phyloP scores from a whole-genome alignment of 2,329 filamentous ascomycete species.

The Cladophialophora exuberans region DNA sequence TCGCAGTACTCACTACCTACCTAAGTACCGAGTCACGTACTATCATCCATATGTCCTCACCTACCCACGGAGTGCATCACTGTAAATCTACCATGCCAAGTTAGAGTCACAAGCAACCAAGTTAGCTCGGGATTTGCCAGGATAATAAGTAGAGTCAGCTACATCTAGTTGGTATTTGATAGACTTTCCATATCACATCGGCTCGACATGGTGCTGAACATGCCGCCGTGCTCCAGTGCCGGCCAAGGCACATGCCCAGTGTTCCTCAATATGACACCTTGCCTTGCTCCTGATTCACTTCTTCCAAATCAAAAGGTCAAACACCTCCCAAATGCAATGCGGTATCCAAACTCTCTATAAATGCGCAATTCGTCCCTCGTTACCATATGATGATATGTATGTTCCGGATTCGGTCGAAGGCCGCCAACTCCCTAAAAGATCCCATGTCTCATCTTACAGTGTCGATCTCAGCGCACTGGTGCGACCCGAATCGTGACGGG shows the following conservation, averaged over 20 bases:
- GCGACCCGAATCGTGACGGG: constrained; percentile 42
- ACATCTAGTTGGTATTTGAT: constrained; percentile 7
- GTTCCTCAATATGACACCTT: neutral
- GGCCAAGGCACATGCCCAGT: neutral
- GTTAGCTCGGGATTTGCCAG: neutral
- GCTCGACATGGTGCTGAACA: neutral
- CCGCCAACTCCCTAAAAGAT: constrained; percentile 15
- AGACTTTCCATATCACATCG: neutral
- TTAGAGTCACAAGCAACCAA: neutral
- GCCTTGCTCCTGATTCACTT: constrained; percentile 2
- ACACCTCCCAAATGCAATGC: constrained; percentile 27
- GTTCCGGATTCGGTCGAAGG: constrained; percentile 3
- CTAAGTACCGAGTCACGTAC: too few relatives aligned
- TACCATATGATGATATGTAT: constrained; percentile 14
- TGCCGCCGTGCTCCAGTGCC: too few relatives aligned
- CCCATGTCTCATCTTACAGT: constrained; percentile 14
- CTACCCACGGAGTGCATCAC: too few relatives aligned
- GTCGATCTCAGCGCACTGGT: constrained; percentile 48
- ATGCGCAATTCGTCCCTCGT: constrained; percentile 21
- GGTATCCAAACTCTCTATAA: constrained; percentile 28
- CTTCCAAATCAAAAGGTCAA: neutral
- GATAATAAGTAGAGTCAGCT: constrained; percentile 9
- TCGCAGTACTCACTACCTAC: too few relatives aligned
- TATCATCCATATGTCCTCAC: too few relatives aligned
- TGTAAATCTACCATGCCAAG: too few relatives aligned